Evolutionary conservation across 352 stramenopile genomes (phyloP).

Genomic region (Phytophthora citricola): DNA sequence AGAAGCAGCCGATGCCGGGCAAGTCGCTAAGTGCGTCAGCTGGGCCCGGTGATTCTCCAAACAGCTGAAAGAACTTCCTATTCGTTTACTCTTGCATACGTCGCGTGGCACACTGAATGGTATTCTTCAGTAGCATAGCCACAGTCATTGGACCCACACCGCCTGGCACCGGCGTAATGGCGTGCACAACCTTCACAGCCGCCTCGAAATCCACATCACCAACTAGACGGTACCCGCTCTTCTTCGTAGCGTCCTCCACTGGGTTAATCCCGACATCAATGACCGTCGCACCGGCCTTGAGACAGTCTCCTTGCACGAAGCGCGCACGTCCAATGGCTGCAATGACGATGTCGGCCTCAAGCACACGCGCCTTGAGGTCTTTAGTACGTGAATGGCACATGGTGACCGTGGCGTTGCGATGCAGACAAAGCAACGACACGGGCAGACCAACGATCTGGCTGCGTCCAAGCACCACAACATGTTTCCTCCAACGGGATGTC

Average conservation of each 20-base stretch:
- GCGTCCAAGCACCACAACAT: constrained; percentile 97
- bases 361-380: constrained; percentile 80
- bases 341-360: constrained; percentile 97
- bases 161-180: constrained; percentile 97
- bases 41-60: constrained; percentile 28
- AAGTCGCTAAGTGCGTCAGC: constrained; percentile 9
- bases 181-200: constrained; percentile 82
- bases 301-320: constrained; percentile 95
- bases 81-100: constrained; percentile 26
- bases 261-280: constrained; percentile 99
- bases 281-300: constrained; percentile 97
- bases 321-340: constrained; percentile 94
- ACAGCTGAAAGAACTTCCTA: not conserved
- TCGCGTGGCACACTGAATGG: constrained; percentile 52
- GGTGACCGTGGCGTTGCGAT: constrained; percentile 97
- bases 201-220: constrained; percentile 97
- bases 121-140: constrained; percentile 93
- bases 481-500: constrained; percentile 91
- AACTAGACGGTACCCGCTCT: constrained; percentile 93
- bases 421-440: constrained; percentile 95
- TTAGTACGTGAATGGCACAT: constrained; percentile 97
- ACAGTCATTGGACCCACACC: constrained; percentile 99
- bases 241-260: constrained; percentile 87
- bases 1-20: constrained; percentile 31
- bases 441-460: constrained; percentile 98